These are phyloP conservation scores for Colletotrichum kahawae DNA, from an alignment of 2,329 filamentous ascomycete genomes.

Conservation along the genomic window DNA sequence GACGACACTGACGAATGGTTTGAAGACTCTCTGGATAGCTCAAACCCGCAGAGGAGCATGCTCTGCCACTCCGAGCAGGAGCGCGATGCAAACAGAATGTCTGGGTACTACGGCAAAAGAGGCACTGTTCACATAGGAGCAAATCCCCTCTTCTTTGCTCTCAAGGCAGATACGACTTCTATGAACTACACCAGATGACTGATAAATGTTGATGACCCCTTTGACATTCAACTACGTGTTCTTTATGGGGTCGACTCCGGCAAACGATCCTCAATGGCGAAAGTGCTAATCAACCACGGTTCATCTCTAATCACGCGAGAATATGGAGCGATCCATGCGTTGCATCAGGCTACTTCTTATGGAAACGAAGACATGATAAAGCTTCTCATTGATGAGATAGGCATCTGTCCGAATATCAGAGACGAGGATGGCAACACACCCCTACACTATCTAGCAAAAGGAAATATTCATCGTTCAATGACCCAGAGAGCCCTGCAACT, in stretches of 20 bases:
- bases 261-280: background rate
- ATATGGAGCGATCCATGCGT: background rate
- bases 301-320: background rate
- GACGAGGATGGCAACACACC: background rate
- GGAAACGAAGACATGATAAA: background rate
- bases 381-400: background rate
- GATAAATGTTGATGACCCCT: background rate
- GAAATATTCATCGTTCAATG: too few relatives aligned
- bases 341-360: background rate
- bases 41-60: background rate
- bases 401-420: background rate
- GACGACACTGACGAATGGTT: background rate
- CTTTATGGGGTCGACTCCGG: accelerated
- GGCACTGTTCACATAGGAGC: background rate
- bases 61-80: background rate
- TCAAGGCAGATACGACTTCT: background rate
- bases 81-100: too few relatives aligned
- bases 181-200: accelerated
- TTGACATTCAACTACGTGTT: too few relatives aligned
- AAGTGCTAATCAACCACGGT: background rate
- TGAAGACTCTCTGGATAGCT: background rate
- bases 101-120: too few relatives aligned
- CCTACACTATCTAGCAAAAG: background rate
- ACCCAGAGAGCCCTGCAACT: background rate
- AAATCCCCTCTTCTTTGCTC: background rate